Evolutionary conservation across 2,329 filamentous ascomycete genomes (phyloP), one percentile per base, ranked within the genome.

Genomic region (Leptographium galeiforme): DNA sequence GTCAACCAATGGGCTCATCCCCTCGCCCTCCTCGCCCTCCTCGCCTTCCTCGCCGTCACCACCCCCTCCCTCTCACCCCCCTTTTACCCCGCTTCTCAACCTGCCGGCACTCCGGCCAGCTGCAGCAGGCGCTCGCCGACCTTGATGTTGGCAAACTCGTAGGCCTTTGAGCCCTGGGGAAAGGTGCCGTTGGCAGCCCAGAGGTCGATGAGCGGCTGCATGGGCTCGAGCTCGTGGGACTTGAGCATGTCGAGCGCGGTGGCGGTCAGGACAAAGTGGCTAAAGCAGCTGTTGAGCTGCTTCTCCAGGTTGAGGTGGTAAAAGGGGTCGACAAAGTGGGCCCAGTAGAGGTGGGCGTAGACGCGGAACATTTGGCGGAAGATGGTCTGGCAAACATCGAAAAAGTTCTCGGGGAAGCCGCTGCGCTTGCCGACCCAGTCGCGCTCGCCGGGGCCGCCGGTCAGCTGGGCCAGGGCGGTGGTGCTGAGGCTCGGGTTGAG

Each of bases 331-430:
- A 83, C 73, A 69, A 88, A 98, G 69, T 98, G 93, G 54, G 90
- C 88, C 79, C 95, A 96, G 75, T 98, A 98, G 57, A 98, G 82
- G 69, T 98, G 93, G 48, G 93, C 85, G 65, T 98, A 98, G 61
- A 96, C 91, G 56, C 93, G 87, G 76, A 98, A 97, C 85, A 98
- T 97, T 71, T 96, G 93, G 62, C 90, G 86, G 73, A 96, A 91
- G 63, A 96, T 93, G 59, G 85, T 85, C 73, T 94, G 89, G 74
- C 91, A 93, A 61, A 95, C 89, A 57, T 85, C 81, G 61, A 91
- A 77, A 68, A 96, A 97, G 60, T 88, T 87, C 58, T 86, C 81
- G 2, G 93, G 93, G 68, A 98, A 98, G 5, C 91, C 91, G 56
- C 87, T 93, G 48, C 87, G 81, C 72, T 94, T 95, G 63, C 93